Percentiles rank a stretch among this genome's conserved stretches.
phyloP scores from a whole-genome alignment of 2,329 filamentous ascomycete genomes.

The Ciborinia camelliae region DNA sequence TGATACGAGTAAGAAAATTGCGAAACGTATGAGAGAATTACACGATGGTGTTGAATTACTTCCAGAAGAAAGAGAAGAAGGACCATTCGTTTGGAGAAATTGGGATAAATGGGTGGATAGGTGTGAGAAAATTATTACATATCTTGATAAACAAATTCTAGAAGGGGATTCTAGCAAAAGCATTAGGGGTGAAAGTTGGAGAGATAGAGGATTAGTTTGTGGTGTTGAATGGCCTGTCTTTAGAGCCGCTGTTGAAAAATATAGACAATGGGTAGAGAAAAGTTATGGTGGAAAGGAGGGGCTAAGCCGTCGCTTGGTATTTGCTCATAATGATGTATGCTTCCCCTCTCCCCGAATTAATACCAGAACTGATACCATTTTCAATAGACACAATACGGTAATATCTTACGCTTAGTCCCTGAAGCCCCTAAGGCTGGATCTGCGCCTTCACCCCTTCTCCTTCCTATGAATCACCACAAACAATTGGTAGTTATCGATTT shows the following conservation, averaged over 20 bases:
- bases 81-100: constrained; percentile 83
- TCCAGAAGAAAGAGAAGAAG: constrained; percentile 69
- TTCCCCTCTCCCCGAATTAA: neutral
- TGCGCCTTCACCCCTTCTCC: constrained; percentile 70
- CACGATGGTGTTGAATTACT: constrained; percentile 91
- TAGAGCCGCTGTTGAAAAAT: constrained; percentile 69
- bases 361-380: constrained; percentile 18
- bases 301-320: constrained; percentile 74
- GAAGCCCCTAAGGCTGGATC: constrained; percentile 46
- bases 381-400: constrained; percentile 89
- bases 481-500: constrained; percentile 97
- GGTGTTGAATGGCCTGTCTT: constrained; percentile 82
- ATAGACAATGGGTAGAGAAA: constrained; percentile 68
- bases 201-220: constrained; percentile 70
- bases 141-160: constrained; percentile 55
- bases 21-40: constrained; percentile 94
- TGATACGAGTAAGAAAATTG: constrained; percentile 86
- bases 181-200: constrained; percentile 53
- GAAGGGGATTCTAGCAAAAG: constrained; percentile 35
- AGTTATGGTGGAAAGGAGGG: constrained; percentile 65
- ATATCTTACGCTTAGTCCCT: constrained; percentile 74
- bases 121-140: constrained; percentile 50
- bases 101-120: constrained; percentile 72
- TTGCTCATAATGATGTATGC: constrained; percentile 95
- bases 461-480: constrained; percentile 91